Conservation (phyloP, 2,329 filamentous ascomycete genomes). For the Macrophomina pseudophaseolina region DNA sequence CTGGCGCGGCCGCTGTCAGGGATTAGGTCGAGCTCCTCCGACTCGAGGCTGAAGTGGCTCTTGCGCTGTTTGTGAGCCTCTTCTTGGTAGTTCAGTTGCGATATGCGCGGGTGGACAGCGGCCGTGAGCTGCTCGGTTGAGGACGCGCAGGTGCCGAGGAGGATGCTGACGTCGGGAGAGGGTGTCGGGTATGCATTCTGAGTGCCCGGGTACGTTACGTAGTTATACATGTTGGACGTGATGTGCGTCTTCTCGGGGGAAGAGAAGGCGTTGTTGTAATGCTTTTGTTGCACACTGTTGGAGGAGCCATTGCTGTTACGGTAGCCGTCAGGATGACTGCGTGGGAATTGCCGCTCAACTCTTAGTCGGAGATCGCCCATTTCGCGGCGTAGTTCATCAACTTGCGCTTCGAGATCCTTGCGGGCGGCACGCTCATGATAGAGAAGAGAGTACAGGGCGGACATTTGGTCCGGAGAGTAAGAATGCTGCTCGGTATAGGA, state of each 20-base stretch:
- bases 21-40: slow-evolving; percentile 5
- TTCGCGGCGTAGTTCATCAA: slow-evolving; percentile 39
- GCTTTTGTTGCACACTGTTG: neutral
- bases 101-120: neutral
- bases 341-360: slow-evolving; percentile 38
- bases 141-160: slow-evolving; percentile 7
- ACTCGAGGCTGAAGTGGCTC: slow-evolving; percentile 23
- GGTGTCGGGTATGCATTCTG: slow-evolving; percentile 20
- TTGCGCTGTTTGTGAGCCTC: slow-evolving; percentile 9
- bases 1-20: slow-evolving; percentile 16
- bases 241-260: neutral
- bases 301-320: slow-evolving; percentile 24
- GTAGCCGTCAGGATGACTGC: slow-evolving; percentile 28
- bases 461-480: slow-evolving; percentile 29
- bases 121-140: slow-evolving; percentile 8
- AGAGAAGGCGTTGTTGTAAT: neutral
- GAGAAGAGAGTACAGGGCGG: slow-evolving; percentile 36
- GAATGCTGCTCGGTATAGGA: slow-evolving; percentile 25
- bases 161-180: slow-evolving; percentile 16
- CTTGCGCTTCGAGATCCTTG: slow-evolving; percentile 41
- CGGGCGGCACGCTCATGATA: slow-evolving; percentile 40
- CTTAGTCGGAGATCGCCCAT: slow-evolving; percentile 35
- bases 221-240: slow-evolving; percentile 20
- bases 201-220: slow-evolving; percentile 11
- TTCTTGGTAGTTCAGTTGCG: slow-evolving; percentile 13